Percentiles rank a stretch among this genome's conserved stretches.
Conservation (phyloP, 805 yeast species). For the Aciculoconidium aculeatum region DNA sequence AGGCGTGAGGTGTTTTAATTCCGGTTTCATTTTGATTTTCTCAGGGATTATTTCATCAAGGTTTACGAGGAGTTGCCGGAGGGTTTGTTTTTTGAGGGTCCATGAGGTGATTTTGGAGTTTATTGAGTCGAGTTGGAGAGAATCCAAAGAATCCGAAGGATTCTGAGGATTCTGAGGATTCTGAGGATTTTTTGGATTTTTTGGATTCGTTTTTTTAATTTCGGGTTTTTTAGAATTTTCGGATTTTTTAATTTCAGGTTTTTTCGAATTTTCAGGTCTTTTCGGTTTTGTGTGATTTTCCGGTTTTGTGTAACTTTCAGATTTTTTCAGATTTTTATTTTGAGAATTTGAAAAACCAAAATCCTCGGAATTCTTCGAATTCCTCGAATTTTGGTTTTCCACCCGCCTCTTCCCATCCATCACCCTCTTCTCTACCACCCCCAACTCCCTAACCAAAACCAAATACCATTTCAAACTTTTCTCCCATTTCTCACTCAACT, state of each 20-base stretch:
- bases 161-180: too few species aligned
- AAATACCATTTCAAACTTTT: constrained; percentile 61
- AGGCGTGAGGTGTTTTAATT: constrained; percentile 27
- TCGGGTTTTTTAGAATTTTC: constrained; percentile 5
- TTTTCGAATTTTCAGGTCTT: constrained; percentile 6
- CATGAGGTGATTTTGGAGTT: constrained; percentile 8
- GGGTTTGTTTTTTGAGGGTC: constrained; percentile 40
- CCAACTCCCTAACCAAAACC: constrained; percentile 53
- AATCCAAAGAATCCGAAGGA: too few species aligned
- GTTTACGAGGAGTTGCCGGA: constrained; percentile 70
- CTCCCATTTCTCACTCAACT: constrained; percentile 64
- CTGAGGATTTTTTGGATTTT: constrained; percentile 5
- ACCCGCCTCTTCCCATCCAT: constrained; percentile 85
- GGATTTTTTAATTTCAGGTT: constrained; percentile 5
- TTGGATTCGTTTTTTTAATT: constrained; percentile 4
- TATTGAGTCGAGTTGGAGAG: constrained; percentile 6
- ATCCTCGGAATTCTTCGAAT: too few species aligned
- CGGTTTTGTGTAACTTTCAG: constrained; percentile 64
- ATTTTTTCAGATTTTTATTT: too few species aligned
- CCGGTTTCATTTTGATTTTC: constrained; percentile 28
- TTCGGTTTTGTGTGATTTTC: constrained; percentile 20
- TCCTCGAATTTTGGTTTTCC: too few species aligned
- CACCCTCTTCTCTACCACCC: constrained; percentile 54
- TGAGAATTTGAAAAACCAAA: too few species aligned
- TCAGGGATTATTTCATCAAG: constrained; percentile 57